Evolutionary conservation across 441 rosid genomes (phyloP), one percentile per base, ranked within the genome.

Genomic region (Macaranga tanarius): DNA sequence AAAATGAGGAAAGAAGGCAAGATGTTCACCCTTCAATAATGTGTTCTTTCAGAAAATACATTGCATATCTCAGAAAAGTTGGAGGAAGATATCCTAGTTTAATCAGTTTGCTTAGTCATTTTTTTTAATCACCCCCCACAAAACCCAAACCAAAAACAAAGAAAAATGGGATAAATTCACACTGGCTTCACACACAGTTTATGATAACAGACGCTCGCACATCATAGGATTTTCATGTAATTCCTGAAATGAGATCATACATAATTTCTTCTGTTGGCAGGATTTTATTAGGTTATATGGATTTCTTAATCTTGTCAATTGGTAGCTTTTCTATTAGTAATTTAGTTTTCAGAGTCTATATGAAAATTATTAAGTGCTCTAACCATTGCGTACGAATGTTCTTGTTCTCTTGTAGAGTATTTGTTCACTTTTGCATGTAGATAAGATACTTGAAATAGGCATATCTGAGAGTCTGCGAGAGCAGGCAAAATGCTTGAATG

Each of bases 391-490:
- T 26, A 19, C 63, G 28, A 58, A 57, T 73, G 2, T 50, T 57
- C 78, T 57, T 72, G 55, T 79, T 65, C 26, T 59, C 60, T 74
- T 59, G 81, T 74, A 95, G 99, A 92, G 99, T 73, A 77, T 91
- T 75, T 76, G 89, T 74, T 87, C 98, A 50, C 90, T 95, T 76
- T 82, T 95, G 87, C 92, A 92, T 70, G 87, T 95, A 74, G 88
- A 82, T 74, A 95, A 89, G 85, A 87, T 91, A 82, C 86, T 92
- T 84, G 95, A 92, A 84, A 91, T 89, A 74, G 98, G 96, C 67
- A 79, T 90, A 71, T 86, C 95, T 61, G 92, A 85, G 75, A 85
- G 79, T 79, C 91, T 91, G 76, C 83, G 77, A 60, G 87, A 90
- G 86, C 92, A 89, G 77, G 84, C 84, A 79, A 84, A 80, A 77